Evolutionary conservation across 257 asterid species (phyloP).

Genomic region (Solanum pinnatisectum): DNA sequence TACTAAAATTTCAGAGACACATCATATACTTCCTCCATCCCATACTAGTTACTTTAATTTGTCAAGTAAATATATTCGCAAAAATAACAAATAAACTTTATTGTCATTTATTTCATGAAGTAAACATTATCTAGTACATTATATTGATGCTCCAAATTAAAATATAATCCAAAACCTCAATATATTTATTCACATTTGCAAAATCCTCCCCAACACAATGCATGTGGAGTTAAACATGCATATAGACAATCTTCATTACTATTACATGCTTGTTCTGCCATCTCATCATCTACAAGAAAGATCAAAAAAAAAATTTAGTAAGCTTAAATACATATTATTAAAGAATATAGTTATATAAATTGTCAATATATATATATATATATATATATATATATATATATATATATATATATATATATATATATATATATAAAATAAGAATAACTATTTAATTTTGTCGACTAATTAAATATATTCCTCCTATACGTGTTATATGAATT

Average conservation of each 20-base stretch:
- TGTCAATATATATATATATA: neutral
- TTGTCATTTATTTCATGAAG: neutral
- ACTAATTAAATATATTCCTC: neutral
- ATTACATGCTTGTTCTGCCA: neutral
- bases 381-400: neutral
- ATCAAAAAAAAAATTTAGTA: neutral
- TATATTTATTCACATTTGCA: no score
- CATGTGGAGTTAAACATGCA: no score
- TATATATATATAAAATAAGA: neutral
- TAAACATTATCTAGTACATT: neutral
- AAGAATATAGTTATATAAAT: neutral
- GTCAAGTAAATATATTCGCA: neutral
- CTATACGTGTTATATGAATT: neutral
- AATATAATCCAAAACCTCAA: neutral
- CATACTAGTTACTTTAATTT: no score
- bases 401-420: no score
- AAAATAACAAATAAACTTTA: neutral
- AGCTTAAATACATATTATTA: neutral
- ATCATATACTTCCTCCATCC: no score
- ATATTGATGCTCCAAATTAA: neutral
- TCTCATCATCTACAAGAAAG: neutral
- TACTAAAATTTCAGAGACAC: neutral
- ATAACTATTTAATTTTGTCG: neutral
- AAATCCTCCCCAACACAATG: no score
- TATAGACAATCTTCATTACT: neutral